Evolutionary conservation across 2,329 filamentous ascomycete genomes (phyloP).

Genomic region (Xylogone sp.): DNA sequence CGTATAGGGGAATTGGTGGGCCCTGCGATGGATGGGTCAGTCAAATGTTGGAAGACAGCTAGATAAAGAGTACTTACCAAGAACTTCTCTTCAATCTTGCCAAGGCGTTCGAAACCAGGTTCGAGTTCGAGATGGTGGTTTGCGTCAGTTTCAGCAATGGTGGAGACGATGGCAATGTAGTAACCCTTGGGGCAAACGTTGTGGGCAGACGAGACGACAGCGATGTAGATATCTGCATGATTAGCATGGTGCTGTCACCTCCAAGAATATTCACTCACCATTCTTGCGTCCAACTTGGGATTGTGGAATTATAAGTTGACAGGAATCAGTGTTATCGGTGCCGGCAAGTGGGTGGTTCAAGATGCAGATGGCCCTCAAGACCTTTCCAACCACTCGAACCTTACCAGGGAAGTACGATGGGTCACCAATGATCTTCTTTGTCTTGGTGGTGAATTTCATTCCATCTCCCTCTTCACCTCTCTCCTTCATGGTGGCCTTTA

Average conservation of each 20-base stretch:
- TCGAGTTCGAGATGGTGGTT: constrained; percentile 97
- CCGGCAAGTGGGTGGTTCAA: constrained; percentile 91
- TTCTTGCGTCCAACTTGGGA: constrained; percentile 96
- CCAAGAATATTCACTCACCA: constrained; percentile 45
- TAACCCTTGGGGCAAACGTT: constrained; percentile 99
- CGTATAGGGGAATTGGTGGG: constrained; percentile 87
- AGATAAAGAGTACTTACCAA: constrained; percentile 53
- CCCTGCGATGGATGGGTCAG: constrained; percentile 41
- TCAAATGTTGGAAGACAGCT: not conserved
- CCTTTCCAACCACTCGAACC: constrained; percentile 80
- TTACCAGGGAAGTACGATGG: constrained; percentile 95
- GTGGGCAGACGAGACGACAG: constrained; percentile 90
- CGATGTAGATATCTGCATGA: constrained; percentile 83
- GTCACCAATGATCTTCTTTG: constrained; percentile 92
- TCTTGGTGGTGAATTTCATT: constrained; percentile 95
- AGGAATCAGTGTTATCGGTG: constrained; percentile 83
- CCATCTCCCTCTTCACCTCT: constrained; percentile 67
- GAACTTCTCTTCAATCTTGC: constrained; percentile 94
- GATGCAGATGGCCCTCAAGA: constrained; percentile 96
- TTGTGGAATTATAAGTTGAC: constrained; percentile 96
- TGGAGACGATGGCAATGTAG: constrained; percentile 98
- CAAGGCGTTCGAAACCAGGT: constrained; percentile 86
- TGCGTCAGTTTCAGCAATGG: constrained; percentile 84
- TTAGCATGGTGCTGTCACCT: not conserved
- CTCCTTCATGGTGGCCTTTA: constrained; percentile 95